phyloP scores from a whole-genome alignment of 331 rosid species.

The Malus hybrid region DNA sequence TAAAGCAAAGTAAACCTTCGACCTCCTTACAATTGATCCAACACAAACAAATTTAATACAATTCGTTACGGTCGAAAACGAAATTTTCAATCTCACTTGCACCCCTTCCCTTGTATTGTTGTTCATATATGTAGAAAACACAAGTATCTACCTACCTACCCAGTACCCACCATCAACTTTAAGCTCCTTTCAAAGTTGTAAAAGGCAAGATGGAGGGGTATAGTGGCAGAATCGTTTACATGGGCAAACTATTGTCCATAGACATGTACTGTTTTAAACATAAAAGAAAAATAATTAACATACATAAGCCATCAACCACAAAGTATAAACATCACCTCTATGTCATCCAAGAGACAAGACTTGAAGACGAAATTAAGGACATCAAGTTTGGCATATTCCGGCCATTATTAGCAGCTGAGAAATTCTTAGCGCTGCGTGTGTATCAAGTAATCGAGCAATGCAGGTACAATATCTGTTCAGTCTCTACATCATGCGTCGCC shows the following conservation, averaged over 20 bases:
- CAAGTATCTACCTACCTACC: no score
- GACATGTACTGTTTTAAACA: neutral
- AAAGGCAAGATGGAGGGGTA: no score
- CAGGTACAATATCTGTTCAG: neutral
- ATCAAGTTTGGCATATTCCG: neutral
- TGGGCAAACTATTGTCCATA: neutral
- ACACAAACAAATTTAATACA: neutral
- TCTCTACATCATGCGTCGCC: neutral
- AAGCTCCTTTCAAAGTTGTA: neutral
- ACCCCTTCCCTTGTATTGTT: neutral
- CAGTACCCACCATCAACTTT: neutral
- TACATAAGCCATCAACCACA: neutral
- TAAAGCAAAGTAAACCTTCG: neutral
- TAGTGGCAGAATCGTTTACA: neutral
- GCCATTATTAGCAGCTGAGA: neutral
- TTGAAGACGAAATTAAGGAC: neutral
- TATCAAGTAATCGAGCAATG: neutral
- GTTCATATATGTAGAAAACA: neutral
- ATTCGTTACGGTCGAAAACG: neutral
- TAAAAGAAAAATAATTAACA: neutral
- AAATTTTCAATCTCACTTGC: neutral
- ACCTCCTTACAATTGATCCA: neutral
- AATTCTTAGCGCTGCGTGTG: neutral
- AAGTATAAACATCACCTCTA: neutral
- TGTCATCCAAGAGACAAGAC: neutral